phyloP scores from a whole-genome alignment of 768 basidiomycete species.

The Serendipita sp. region DNA sequence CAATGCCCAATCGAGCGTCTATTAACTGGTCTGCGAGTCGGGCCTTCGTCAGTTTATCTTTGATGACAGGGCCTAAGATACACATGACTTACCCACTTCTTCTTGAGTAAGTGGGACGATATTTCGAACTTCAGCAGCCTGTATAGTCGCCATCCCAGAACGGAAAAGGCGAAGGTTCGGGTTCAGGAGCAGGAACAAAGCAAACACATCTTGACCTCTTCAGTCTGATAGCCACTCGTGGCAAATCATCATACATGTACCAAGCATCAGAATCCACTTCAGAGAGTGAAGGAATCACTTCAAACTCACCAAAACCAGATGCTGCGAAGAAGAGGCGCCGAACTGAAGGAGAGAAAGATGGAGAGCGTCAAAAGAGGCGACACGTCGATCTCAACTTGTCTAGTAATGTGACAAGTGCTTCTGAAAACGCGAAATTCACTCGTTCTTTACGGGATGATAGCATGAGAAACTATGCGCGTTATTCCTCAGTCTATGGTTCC shows the following conservation, averaged over 20 bases:
- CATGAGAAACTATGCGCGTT: no score
- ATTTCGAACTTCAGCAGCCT: not conserved
- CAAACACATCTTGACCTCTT: not conserved
- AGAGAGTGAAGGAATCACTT: no score
- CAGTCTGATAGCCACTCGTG: no score
- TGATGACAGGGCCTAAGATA: not conserved
- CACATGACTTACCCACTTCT: constrained; percentile 14
- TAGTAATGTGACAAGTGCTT: not conserved
- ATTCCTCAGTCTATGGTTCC: no score
- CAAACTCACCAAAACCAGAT: no score
- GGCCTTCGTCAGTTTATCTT: not conserved
- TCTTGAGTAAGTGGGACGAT: constrained; percentile 12
- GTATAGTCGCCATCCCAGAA: not conserved
- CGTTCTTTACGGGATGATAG: no score
- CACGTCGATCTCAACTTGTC: not conserved
- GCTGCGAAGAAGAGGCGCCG: no score
- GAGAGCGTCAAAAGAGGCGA: not conserved
- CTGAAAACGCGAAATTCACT: no score
- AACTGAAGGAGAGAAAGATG: no score
- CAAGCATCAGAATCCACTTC: no score
- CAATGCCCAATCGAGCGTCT: constrained; percentile 51
- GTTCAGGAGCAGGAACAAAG: not conserved
- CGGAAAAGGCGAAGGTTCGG: not conserved
- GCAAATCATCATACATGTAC: no score
- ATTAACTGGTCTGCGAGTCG: constrained; percentile 50